phyloP scores from a whole-genome alignment of 305 asterid species.

The Lippia alba region DNA sequence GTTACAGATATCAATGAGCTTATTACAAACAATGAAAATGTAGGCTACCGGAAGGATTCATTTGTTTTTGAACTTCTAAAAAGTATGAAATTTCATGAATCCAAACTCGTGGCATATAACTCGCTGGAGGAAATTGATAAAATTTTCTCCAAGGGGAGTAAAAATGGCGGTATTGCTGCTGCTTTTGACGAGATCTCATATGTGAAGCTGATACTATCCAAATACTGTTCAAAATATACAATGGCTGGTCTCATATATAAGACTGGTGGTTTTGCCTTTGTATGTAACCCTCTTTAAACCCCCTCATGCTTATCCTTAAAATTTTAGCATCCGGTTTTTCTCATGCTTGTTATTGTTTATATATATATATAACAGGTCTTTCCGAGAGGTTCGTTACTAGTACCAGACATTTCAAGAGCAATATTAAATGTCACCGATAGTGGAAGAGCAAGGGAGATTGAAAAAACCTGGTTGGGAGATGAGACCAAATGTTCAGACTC shows the following conservation, averaged over 20 bases:
- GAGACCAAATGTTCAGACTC: slow-evolving; percentile 36
- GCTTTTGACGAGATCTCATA: slow-evolving; percentile 69
- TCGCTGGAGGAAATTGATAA: slow-evolving; percentile 46
- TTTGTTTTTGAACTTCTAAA: slow-evolving; percentile 45
- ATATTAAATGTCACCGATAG: slow-evolving; percentile 44
- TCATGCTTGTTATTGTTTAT: not conserved
- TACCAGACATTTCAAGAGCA: slow-evolving; percentile 54
- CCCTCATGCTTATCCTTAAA: not conserved
- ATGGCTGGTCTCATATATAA: slow-evolving; percentile 52
- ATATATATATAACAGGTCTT: slow-evolving; percentile 48
- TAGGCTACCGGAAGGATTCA: slow-evolving; percentile 56
- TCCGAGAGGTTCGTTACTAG: slow-evolving; percentile 58
- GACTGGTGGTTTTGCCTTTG: slow-evolving; percentile 69
- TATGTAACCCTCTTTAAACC: slow-evolving; percentile 20
- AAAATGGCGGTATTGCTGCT: slow-evolving; percentile 59
- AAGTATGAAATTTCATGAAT: slow-evolving; percentile 40
- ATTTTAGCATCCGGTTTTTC: not conserved
- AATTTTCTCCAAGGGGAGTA: slow-evolving; percentile 55
- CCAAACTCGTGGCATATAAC: slow-evolving; percentile 41
- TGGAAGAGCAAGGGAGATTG: slow-evolving; percentile 36
- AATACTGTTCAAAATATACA: slow-evolving; percentile 53
- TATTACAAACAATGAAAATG: slow-evolving; percentile 35
- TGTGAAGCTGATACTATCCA: slow-evolving; percentile 48
- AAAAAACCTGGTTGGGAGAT: slow-evolving; percentile 40
- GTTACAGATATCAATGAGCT: too few relatives aligned